phyloP scores from a whole-genome alignment of 495 filamentous ascomycete species.

The Cercophora samala region DNA sequence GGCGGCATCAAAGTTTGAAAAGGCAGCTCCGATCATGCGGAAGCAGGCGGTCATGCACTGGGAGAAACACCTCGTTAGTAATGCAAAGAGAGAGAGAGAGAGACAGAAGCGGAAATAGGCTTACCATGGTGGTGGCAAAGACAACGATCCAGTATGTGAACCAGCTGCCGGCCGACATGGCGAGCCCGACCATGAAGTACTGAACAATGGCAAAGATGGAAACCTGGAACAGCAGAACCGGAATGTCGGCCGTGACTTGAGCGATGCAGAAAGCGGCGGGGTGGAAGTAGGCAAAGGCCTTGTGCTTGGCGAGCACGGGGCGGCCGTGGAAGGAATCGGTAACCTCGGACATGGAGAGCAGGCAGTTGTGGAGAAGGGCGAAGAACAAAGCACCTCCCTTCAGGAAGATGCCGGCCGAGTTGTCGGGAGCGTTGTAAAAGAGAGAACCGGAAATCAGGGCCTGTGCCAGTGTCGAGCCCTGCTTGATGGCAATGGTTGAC shows the following conservation, averaged over 20 bases:
- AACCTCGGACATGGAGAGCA: conserved; percentile 76
- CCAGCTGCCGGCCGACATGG: conserved; percentile 67
- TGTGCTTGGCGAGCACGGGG: conserved; percentile 79
- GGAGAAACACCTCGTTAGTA: conserved; percentile 1
- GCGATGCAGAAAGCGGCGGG: conserved; percentile 76
- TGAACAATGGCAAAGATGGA: conserved; percentile 68
- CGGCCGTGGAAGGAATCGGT: conserved; percentile 65
- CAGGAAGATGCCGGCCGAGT: conserved; percentile 51
- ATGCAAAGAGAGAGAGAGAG: conserved; percentile 63
- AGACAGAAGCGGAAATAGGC: conserved; percentile 18
- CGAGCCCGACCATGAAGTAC: conserved; percentile 71
- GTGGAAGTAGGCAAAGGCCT: conserved; percentile 75
- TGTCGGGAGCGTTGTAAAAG: conserved; percentile 67
- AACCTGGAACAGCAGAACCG: conserved; percentile 68
- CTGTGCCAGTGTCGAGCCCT: conserved; percentile 55
- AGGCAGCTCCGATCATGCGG: conserved; percentile 64
- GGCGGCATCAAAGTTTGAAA: conserved; percentile 60
- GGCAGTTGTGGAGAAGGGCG: conserved; percentile 72
- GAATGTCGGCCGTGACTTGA: conserved; percentile 73
- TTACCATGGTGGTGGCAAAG: conserved; percentile 58
- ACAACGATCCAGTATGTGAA: conserved; percentile 67
- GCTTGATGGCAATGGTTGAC: conserved; percentile 56
- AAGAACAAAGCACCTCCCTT: conserved; percentile 63
- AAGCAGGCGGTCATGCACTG: conserved; percentile 58
- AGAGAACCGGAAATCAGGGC: conserved; percentile 71